Evolutionary conservation across 345 rosid species (phyloP).

Genomic region (Acer yangbiense): DNA sequence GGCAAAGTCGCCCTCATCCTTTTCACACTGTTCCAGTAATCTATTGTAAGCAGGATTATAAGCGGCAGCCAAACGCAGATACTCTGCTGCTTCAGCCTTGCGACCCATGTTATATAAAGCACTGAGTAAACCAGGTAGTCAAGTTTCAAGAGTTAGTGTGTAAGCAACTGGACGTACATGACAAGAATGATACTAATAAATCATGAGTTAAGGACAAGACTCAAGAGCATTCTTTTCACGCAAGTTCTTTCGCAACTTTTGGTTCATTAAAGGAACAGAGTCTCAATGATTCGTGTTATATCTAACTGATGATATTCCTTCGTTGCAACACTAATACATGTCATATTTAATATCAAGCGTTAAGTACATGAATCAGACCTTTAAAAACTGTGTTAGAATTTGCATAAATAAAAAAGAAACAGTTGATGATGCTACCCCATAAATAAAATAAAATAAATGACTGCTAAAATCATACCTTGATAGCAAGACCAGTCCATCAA

Average conservation of each 20-base stretch:
- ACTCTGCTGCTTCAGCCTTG: constrained; percentile 69
- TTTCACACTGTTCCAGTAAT: constrained; percentile 63
- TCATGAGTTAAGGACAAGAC: background rate
- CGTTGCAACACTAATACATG: too few relatives aligned
- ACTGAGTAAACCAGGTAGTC: constrained; percentile 39
- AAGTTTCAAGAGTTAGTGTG: background rate
- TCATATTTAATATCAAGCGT: background rate
- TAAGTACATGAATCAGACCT: background rate
- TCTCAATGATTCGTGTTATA: background rate
- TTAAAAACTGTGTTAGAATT: background rate
- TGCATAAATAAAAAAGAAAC: background rate
- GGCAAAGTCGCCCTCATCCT: constrained; percentile 42
- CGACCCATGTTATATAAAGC: constrained; percentile 58
- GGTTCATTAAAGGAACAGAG: background rate
- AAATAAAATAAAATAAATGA: background rate
- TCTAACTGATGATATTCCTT: background rate
- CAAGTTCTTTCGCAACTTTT: background rate
- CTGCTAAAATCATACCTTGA: constrained; percentile 49
- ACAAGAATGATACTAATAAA: background rate
- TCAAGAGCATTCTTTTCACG: background rate
- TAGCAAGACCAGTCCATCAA: constrained; percentile 63
- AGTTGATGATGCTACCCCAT: background rate
- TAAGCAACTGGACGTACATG: background rate
- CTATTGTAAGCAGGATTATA: constrained; percentile 53
- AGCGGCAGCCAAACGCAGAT: constrained; percentile 63